Conservation (phyloP, 495 filamentous ascomycete species). For the Penicillium crystallinum region DNA sequence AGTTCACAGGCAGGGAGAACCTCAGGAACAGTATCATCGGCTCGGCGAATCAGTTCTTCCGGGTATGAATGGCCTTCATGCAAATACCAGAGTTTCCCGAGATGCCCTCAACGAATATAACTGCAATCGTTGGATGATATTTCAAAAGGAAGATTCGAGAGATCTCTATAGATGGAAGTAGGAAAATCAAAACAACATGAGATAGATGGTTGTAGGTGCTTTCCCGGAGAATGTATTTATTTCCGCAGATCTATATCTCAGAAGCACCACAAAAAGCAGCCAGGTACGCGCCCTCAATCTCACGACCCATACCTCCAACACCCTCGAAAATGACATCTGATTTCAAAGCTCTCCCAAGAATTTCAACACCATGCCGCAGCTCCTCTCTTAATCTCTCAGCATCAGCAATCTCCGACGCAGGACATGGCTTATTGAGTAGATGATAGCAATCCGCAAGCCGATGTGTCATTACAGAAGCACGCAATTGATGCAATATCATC, state of each 20-base stretch:
- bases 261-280: slow-evolving; percentile 14
- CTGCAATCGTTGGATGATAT: too few relatives aligned
- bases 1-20: not conserved
- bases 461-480: slow-evolving; percentile 18
- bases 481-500: slow-evolving; percentile 37
- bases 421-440: not conserved
- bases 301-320: slow-evolving; percentile 18
- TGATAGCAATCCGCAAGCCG: slow-evolving; percentile 17
- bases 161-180: too few relatives aligned
- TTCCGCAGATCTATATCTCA: not conserved
- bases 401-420: too few relatives aligned
- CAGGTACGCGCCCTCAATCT: slow-evolving; percentile 18
- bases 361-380: slow-evolving; percentile 27
- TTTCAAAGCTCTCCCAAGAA: slow-evolving; percentile 29
- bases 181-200: too few relatives aligned
- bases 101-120: too few relatives aligned
- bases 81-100: not conserved
- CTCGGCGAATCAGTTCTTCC: not conserved
- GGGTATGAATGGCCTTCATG: not conserved
- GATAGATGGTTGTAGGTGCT: not conserved
- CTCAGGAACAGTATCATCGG: not conserved
- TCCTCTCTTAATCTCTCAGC: too few relatives aligned
- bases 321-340: slow-evolving; percentile 15
- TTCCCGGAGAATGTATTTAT: not conserved
- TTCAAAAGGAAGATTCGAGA: too few relatives aligned